Percentiles rank a stretch among this genome's conserved stretches.
phyloP scores from a whole-genome alignment of 2,329 filamentous ascomycete genomes.

The Cladosporium halotolerans region DNA sequence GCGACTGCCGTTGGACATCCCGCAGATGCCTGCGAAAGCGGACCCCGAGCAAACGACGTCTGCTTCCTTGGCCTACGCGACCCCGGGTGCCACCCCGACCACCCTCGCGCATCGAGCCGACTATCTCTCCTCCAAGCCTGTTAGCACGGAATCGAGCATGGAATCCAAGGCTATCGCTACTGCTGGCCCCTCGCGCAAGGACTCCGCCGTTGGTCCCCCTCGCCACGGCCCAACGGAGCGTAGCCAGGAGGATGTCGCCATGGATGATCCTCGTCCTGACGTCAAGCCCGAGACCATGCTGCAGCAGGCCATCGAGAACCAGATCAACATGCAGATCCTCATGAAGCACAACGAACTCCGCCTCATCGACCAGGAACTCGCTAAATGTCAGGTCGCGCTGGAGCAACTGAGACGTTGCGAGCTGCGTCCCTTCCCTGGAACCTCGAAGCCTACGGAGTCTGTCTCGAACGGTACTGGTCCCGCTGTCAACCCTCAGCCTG shows the following conservation, averaged over 20 bases:
- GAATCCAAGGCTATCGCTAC: slow-evolving; percentile 1
- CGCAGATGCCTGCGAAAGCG: slow-evolving; percentile 5
- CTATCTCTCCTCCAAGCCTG: slow-evolving; percentile 6
- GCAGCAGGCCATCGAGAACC: slow-evolving; percentile 70
- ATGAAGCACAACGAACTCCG: slow-evolving; percentile 92
- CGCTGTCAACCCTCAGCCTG: slow-evolving; percentile 56
- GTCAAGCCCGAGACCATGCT: slow-evolving; percentile 31
- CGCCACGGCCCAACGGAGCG: neutral
- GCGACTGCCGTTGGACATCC: slow-evolving; percentile 8
- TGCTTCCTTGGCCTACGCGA: slow-evolving; percentile 7
- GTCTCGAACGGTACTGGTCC: slow-evolving; percentile 70
- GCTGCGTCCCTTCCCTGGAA: slow-evolving; percentile 80
- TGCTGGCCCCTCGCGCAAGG: neutral
- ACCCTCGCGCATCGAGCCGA: slow-evolving; percentile 5
- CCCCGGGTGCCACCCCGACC: slow-evolving; percentile 8
- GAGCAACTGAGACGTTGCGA: slow-evolving; percentile 91
- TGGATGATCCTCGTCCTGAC: slow-evolving; percentile 12
- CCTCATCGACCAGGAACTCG: slow-evolving; percentile 90
- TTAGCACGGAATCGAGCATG: neutral
- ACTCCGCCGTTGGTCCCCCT: slow-evolving; percentile 3
- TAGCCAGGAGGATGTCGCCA: slow-evolving; percentile 6
- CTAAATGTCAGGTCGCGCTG: slow-evolving; percentile 87
- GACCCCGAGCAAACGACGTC: slow-evolving; percentile 10
- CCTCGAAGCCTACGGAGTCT: slow-evolving; percentile 58
- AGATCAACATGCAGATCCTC: slow-evolving; percentile 86